phyloP scores from a whole-genome alignment of 768 basidiomycete genomes.

The Macrolepiota albuminosa region DNA sequence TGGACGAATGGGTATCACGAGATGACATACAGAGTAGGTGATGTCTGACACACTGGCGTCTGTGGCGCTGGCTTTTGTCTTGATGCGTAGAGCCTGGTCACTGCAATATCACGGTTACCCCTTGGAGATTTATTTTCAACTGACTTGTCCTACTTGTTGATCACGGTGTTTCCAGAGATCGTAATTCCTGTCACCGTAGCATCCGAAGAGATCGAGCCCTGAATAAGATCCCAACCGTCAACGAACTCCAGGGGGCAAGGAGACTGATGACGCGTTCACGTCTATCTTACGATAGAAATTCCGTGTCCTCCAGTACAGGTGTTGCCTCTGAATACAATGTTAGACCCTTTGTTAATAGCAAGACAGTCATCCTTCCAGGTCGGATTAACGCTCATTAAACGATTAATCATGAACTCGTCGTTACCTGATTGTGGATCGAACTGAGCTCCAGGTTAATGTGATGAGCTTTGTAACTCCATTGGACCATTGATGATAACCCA shows the following conservation, averaged over 20 bases:
- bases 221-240: constrained; percentile 25
- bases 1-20: background rate
- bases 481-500: background rate
- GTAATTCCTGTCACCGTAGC: constrained; percentile 41
- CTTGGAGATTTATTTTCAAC: background rate
- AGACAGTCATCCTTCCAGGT: constrained; percentile 54
- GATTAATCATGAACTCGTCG: constrained; percentile 5
- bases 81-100: constrained; percentile 57
- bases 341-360: constrained; percentile 41
- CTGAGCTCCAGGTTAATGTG: constrained; percentile 12
- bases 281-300: constrained; percentile 52
- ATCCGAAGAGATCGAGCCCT: constrained; percentile 53
- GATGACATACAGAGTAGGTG: constrained; percentile 38
- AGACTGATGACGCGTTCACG: constrained; percentile 15
- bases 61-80: constrained; percentile 42
- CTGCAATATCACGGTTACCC: constrained; percentile 21
- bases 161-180: constrained; percentile 48
- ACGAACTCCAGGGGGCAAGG: constrained; percentile 17
- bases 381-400: background rate
- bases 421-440: constrained; percentile 32
- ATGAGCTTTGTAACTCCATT: background rate
- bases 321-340: constrained; percentile 47
- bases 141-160: constrained; percentile 39
- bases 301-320: constrained; percentile 59
- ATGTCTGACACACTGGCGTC: constrained; percentile 44